Percentiles rank a stretch among this genome's conserved stretches.
These are phyloP conservation scores for Fomitiporia mediterranea DNA, from an alignment of 1,284 basidiomycete genomes.

Conservation along the genomic window DNA sequence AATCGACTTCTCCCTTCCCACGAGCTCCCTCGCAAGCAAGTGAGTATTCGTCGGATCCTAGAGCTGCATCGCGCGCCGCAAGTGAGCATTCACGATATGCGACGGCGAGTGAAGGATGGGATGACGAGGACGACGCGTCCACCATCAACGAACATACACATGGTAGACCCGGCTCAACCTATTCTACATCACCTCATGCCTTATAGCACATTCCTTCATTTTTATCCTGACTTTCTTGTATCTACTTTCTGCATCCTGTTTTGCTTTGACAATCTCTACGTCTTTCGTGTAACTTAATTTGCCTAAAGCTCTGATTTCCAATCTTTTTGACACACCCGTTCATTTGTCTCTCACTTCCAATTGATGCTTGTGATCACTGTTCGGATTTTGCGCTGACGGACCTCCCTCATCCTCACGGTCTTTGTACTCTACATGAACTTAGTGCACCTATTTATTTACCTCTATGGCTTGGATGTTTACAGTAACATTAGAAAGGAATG, in stretches of 20 bases:
- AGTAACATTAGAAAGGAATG: background rate
- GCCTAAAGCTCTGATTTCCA: background rate
- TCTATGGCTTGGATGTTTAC: conserved; percentile 3
- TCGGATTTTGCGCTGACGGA: conserved; percentile 1
- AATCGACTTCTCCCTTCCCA: conserved; percentile 11
- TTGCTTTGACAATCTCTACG: background rate
- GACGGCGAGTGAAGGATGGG: conserved; percentile 39
- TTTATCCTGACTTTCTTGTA: background rate
- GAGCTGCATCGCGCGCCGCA: conserved; percentile 28
- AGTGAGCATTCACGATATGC: conserved; percentile 33
- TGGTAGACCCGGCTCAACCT: conserved; percentile 14
- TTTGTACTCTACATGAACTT: conserved; percentile 11
- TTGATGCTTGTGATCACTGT: background rate
- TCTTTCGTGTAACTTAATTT: background rate
- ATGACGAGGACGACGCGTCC: conserved; percentile 11
- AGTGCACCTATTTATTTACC: conserved; percentile 8
- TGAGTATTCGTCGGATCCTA: background rate
- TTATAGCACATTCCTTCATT: conserved; percentile 8
- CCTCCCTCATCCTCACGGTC: background rate
- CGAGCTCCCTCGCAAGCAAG: conserved; percentile 7
- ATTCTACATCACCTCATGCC: conserved; percentile 14
- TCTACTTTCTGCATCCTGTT: background rate
- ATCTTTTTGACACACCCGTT: background rate
- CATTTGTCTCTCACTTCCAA: background rate
- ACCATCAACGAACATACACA: conserved; percentile 7